Conservation (phyloP, 208 protist genomes). For the Porcisia deanei region DNA sequence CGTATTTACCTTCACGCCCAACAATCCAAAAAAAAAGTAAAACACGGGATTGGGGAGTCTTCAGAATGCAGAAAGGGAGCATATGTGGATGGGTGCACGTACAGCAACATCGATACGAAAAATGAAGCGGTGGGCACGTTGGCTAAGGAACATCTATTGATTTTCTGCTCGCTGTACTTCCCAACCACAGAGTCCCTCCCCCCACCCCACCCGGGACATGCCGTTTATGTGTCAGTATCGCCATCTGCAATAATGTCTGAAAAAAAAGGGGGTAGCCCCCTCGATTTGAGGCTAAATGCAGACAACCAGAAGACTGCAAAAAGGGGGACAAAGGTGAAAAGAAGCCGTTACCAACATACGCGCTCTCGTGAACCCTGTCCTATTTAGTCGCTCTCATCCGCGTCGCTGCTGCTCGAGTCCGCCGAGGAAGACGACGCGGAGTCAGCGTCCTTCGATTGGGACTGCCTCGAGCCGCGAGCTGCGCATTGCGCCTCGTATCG, state of each 20-base stretch:
- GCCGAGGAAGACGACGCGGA: slow-evolving; percentile 23
- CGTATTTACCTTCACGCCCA: background rate
- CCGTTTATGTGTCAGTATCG: slow-evolving; percentile 1
- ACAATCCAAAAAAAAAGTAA: background rate
- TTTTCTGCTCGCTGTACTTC: background rate
- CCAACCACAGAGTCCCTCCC: background rate
- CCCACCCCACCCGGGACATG: background rate
- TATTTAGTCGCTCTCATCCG: slow-evolving; percentile 24
- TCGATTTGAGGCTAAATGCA: background rate
- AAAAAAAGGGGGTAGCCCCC: background rate
- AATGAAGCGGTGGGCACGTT: background rate
- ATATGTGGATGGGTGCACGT: background rate
- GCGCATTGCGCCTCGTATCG: slow-evolving; percentile 73
- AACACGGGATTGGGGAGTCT: background rate
- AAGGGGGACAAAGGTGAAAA: slow-evolving; percentile 15
- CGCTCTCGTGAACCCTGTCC: background rate
- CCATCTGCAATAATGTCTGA: slow-evolving; percentile 6
- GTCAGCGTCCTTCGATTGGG: slow-evolving; percentile 14
- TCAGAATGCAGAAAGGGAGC: background rate
- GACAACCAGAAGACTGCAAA: background rate
- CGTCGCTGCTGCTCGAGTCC: slow-evolving; percentile 33
- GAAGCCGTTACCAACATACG: background rate
- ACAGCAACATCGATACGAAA: background rate
- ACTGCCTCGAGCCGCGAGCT: slow-evolving; percentile 28
- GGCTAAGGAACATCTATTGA: background rate